Percentiles rank a stretch among this genome's conserved stretches.
These are phyloP conservation scores for Lentinula sp. DNA, from an alignment of 768 basidiomycete species.

Conservation along the genomic window DNA sequence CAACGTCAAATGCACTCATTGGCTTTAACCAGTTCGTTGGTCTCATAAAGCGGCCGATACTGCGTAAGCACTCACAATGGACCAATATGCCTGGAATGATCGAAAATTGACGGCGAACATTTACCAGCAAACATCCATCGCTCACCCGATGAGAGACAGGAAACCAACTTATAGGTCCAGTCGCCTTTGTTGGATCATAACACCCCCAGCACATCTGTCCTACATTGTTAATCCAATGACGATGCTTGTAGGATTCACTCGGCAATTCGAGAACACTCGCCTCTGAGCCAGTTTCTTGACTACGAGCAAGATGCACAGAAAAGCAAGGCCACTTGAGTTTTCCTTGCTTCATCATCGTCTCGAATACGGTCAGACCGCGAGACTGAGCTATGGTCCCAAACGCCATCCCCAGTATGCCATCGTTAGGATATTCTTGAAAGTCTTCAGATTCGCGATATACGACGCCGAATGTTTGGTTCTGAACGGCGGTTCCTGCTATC, in stretches of 20 bases:
- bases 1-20: slow-evolving; percentile 24
- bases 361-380: slow-evolving; percentile 50
- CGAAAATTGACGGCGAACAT: background rate
- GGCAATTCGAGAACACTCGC: slow-evolving; percentile 18
- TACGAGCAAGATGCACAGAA: slow-evolving; percentile 50
- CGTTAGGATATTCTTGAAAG: slow-evolving; percentile 44
- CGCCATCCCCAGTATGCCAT: slow-evolving; percentile 57
- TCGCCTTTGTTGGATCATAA: slow-evolving; percentile 26
- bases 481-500: slow-evolving; percentile 37
- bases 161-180: slow-evolving; percentile 24
- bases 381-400: slow-evolving; percentile 50
- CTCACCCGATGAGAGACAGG: slow-evolving; percentile 30
- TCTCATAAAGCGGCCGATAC: slow-evolving; percentile 23
- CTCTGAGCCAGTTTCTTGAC: slow-evolving; percentile 38
- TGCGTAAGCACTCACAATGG: background rate
- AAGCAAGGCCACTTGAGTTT: slow-evolving; percentile 42
- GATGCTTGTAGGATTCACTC: slow-evolving; percentile 1
- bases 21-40: slow-evolving; percentile 56
- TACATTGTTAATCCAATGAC: slow-evolving; percentile 22
- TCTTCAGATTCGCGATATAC: slow-evolving; percentile 39
- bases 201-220: slow-evolving; percentile 14
- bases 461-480: slow-evolving; percentile 51
- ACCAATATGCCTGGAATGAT: background rate
- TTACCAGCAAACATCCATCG: background rate
- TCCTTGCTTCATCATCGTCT: slow-evolving; percentile 44